Percentiles rank a stretch among this genome's conserved stretches.
Conservation (phyloP, 257 asterid genomes). For the Eucommia ulmoides region DNA sequence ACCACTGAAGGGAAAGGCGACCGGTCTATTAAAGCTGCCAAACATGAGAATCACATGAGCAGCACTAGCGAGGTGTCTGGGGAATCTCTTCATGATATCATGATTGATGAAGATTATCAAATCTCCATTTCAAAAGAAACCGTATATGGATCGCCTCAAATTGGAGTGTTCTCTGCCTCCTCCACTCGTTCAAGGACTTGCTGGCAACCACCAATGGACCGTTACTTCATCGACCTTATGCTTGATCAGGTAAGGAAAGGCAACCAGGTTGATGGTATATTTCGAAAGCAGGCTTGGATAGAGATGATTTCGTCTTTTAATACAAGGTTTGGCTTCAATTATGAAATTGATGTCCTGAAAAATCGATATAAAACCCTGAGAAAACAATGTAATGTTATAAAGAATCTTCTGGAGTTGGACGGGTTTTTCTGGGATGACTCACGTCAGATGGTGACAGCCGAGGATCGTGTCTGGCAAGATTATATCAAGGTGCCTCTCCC, state of each 20-base stretch:
- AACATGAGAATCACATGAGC: constrained; percentile 4
- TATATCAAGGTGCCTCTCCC: constrained; percentile 20
- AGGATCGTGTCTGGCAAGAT: constrained; percentile 26
- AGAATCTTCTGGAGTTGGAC: constrained; percentile 22
- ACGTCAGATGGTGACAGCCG: constrained; percentile 25
- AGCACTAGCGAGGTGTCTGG: constrained; percentile 5
- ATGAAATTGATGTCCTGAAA: constrained; percentile 19
- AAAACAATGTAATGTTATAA: constrained; percentile 19
- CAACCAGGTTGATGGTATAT: constrained; percentile 23
- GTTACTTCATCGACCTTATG: constrained; percentile 18
- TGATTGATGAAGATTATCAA: constrained; percentile 17
- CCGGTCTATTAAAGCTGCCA: constrained; percentile 6
- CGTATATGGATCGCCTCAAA: constrained; percentile 9
- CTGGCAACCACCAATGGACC: constrained; percentile 39
- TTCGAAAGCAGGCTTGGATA: constrained; percentile 25
- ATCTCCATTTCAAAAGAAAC: constrained; percentile 7
- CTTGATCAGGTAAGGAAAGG: constrained; percentile 23
- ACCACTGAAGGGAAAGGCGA: constrained; percentile 6
- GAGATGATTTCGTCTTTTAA: constrained; percentile 21
- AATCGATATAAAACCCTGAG: constrained; percentile 26
- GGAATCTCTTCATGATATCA: constrained; percentile 26
- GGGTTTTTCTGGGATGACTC: constrained; percentile 34
- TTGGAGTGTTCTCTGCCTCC: constrained; percentile 5
- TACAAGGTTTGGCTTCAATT: constrained; percentile 17
- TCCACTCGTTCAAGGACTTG: constrained; percentile 19